These are phyloP conservation scores for Salix caprea DNA, from an alignment of 345 rosid species.

Conservation along the genomic window DNA sequence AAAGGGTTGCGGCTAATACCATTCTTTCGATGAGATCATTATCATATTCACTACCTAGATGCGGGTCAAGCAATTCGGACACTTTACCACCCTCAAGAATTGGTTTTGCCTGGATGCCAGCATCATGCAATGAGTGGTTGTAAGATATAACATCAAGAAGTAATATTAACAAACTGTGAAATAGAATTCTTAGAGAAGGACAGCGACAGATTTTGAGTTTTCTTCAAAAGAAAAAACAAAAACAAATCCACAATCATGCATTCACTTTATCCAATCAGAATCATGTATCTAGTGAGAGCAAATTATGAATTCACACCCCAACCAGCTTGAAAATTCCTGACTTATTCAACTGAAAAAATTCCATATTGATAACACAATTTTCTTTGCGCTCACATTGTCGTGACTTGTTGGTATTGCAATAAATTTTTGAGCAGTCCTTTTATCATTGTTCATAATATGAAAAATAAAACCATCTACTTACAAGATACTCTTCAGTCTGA, in stretches of 20 bases:
- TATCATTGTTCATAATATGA: background rate
- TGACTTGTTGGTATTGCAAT: background rate
- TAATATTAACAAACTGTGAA: background rate
- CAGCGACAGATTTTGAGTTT: background rate
- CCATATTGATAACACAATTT: background rate
- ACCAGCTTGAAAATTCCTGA: background rate
- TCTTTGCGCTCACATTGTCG: background rate
- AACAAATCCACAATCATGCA: background rate
- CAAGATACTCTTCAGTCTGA: background rate
- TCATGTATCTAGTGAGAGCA: background rate
- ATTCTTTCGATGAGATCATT: slow-evolving; percentile 56
- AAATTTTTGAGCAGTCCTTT: background rate
- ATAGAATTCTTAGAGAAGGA: background rate
- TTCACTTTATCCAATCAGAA: background rate
- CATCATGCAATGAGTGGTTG: background rate
- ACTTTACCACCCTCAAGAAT: slow-evolving; percentile 60
- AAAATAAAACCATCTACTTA: background rate
- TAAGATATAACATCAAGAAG: background rate
- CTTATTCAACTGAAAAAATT: background rate
- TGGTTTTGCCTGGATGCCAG: slow-evolving; percentile 66
- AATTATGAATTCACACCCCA: background rate
- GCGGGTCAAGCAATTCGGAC: slow-evolving; percentile 69
- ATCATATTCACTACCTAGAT: slow-evolving; percentile 36
- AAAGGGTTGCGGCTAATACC: slow-evolving; percentile 76
- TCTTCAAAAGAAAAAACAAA: background rate